These are phyloP conservation scores for Penicillium sp. DNA, from an alignment of 2,329 filamentous ascomycete species.

Conservation along the genomic window DNA sequence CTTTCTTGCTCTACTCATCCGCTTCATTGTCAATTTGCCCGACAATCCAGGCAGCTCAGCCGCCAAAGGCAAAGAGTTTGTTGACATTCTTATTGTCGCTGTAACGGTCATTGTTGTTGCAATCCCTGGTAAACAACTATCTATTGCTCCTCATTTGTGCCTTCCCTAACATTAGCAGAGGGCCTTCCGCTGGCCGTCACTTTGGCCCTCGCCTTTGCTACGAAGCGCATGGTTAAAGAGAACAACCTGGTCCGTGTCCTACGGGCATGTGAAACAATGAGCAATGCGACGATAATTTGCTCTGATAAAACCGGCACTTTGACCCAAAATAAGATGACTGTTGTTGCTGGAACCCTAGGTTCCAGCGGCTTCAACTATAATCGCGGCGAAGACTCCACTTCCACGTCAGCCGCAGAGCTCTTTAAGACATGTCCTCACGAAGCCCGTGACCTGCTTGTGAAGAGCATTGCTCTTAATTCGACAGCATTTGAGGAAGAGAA, in stretches of 20 bases:
- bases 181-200: conserved; percentile 79
- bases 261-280: conserved; percentile 81
- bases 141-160: background rate
- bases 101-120: conserved; percentile 81
- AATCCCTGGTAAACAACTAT: conserved; percentile 58
- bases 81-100: conserved; percentile 77
- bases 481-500: conserved; percentile 78
- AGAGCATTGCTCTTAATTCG: conserved; percentile 58
- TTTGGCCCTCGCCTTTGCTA: conserved; percentile 75
- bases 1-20: conserved; percentile 84
- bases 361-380: conserved; percentile 60
- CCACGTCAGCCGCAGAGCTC: conserved; percentile 31
- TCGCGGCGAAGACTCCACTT: conserved; percentile 23
- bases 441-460: conserved; percentile 43
- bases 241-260: conserved; percentile 78
- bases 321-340: conserved; percentile 77
- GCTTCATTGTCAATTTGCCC: conserved; percentile 74
- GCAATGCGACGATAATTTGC: conserved; percentile 78
- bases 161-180: conserved; percentile 50
- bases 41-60: conserved; percentile 62
- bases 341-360: conserved; percentile 73
- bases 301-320: conserved; percentile 80
- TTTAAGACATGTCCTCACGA: conserved; percentile 39
- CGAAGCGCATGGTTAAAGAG: conserved; percentile 76
- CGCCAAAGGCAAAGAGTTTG: conserved; percentile 77